A percentile compares a stretch with the other conserved stretches of the same genome.
phyloP scores from a whole-genome alignment of 148 eudicot species.

The Fagopyrum tataricum region DNA sequence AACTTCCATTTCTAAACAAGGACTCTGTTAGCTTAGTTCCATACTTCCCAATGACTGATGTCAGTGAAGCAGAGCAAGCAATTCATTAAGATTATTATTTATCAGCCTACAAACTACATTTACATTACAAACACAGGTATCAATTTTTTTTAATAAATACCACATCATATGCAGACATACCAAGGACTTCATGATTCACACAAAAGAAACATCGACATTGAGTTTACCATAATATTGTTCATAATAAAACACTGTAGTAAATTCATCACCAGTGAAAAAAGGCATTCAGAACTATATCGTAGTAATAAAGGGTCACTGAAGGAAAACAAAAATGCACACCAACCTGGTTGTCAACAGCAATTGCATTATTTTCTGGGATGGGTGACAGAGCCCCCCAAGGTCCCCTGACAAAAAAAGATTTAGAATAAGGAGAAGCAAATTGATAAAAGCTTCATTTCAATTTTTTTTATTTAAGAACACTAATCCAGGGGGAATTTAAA shows the following conservation, averaged over 20 bases:
- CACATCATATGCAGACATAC: neutral
- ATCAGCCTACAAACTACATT: neutral
- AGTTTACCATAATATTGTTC: neutral
- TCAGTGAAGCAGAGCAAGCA: neutral
- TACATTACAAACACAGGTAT: neutral
- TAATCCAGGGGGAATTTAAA: neutral
- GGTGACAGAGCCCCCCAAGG: slow-evolving; percentile 97
- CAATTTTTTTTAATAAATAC: neutral
- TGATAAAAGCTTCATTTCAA: neutral
- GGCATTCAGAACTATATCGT: neutral
- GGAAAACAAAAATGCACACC: neutral
- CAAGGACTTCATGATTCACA: neutral
- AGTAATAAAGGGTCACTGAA: neutral
- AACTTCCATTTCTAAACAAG: neutral
- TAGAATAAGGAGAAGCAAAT: slow-evolving; percentile 9
- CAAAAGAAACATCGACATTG: neutral
- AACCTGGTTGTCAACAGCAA: slow-evolving; percentile 82
- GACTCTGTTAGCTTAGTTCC: neutral
- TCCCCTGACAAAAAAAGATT: slow-evolving; percentile 44
- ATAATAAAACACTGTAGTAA: neutral
- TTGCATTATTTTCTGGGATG: slow-evolving; percentile 87
- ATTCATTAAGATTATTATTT: neutral
- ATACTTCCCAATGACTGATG: neutral
- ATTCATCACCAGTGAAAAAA: neutral
- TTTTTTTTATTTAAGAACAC: neutral